Conservation (phyloP, 192 early-diverging fungal species). For the Coemansia sp. region DNA sequence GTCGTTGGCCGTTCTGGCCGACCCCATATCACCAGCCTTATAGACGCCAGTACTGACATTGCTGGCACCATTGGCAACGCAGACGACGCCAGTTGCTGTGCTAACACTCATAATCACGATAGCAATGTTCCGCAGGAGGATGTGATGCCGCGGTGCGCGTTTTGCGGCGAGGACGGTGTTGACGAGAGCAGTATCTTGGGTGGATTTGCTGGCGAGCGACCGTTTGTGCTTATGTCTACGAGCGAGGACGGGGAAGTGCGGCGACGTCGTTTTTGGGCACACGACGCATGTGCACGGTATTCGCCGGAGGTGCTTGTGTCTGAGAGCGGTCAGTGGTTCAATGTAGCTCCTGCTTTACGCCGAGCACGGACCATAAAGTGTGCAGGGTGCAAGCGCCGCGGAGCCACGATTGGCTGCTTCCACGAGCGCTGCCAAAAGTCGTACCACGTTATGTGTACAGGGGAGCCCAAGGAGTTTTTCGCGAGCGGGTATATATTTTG, state of each 20-base stretch:
- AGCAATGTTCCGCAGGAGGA: background rate
- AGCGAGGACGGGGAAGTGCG: constrained; percentile 57
- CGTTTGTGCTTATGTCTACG: constrained; percentile 59
- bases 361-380: constrained; percentile 77
- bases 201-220: constrained; percentile 35
- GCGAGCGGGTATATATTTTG: constrained; percentile 83
- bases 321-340: constrained; percentile 74
- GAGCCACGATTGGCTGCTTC: constrained; percentile 88
- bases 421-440: constrained; percentile 77
- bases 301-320: constrained; percentile 82
- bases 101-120: background rate
- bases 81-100: background rate
- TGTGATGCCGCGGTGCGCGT: constrained; percentile 32
- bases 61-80: background rate
- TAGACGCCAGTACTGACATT: background rate
- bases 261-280: constrained; percentile 75
- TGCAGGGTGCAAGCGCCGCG: constrained; percentile 70
- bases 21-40: constrained; percentile 10
- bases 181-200: constrained; percentile 5
- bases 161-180: constrained; percentile 61
- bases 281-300: constrained; percentile 78
- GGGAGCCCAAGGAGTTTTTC: constrained; percentile 67
- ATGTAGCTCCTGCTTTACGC: constrained; percentile 74
- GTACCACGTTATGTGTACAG: constrained; percentile 81
- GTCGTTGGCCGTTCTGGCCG: constrained; percentile 13